phyloP scores from a whole-genome alignment of 2,329 filamentous ascomycete genomes.

The Amylocarpus encephaloides region DNA sequence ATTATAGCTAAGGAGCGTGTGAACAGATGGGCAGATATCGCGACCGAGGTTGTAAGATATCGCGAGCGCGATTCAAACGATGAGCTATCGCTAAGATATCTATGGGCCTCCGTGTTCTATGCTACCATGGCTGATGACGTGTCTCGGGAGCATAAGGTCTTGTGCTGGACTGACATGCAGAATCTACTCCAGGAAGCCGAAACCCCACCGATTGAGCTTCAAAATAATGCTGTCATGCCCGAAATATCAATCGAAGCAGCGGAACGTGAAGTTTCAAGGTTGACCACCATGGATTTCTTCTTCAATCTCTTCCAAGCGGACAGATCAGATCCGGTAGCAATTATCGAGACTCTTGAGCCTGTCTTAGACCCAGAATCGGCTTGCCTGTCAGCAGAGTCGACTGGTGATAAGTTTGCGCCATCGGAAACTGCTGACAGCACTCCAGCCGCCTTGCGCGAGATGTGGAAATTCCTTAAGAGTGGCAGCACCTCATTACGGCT shows the following conservation, averaged over 20 bases:
- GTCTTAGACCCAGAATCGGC: constrained; percentile 71
- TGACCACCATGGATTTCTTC: constrained; percentile 97
- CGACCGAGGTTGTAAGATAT: constrained; percentile 43
- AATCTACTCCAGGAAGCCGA: constrained; percentile 42
- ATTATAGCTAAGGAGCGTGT: constrained; percentile 51
- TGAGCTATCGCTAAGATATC: constrained; percentile 50
- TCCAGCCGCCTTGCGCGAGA: constrained; percentile 53
- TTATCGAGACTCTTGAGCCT: constrained; percentile 90
- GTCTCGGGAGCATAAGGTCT: constrained; percentile 51
- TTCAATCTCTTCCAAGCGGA: constrained; percentile 81
- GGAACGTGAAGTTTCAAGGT: constrained; percentile 82
- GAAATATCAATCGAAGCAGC: constrained; percentile 78
- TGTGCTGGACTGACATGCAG: constrained; percentile 58
- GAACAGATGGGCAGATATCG: constrained; percentile 52
- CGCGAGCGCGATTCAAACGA: constrained; percentile 21
- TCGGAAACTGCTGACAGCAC: constrained; percentile 24
- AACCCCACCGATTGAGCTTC: constrained; percentile 52
- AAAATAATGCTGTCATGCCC: constrained; percentile 84
- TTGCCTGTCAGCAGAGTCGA: constrained; percentile 28
- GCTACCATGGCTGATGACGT: constrained; percentile 50
- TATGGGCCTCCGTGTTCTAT: constrained; percentile 61
- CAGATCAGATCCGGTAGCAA: constrained; percentile 68
- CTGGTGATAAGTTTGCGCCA: constrained; percentile 8
- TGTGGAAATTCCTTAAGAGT: constrained; percentile 77
- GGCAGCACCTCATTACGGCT: constrained; percentile 78